Evolutionary conservation across 768 basidiomycete species (phyloP).

Genomic region (Suillus americanus): DNA sequence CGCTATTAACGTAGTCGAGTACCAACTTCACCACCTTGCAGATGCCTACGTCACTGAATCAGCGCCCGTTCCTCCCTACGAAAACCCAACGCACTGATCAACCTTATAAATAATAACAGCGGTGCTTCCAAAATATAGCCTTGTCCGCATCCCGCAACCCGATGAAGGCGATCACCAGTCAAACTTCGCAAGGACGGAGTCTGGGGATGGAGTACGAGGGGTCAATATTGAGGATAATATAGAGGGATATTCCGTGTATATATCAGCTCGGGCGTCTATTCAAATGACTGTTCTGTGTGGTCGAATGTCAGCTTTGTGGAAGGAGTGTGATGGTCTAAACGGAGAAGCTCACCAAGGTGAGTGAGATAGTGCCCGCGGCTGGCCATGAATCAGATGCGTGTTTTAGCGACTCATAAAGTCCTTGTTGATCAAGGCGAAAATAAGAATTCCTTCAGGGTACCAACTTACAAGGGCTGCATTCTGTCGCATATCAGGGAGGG

Average conservation of each 20-base stretch:
- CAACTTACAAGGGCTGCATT: not conserved
- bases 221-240: slow-evolving; percentile 72
- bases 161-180: slow-evolving; percentile 82
- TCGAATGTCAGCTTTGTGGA: slow-evolving; percentile 8
- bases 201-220: slow-evolving; percentile 23
- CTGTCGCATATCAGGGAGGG: not conserved
- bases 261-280: slow-evolving; percentile 96
- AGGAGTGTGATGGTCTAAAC: not conserved
- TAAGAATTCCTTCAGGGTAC: not conserved
- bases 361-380: slow-evolving; percentile 92
- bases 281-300: slow-evolving; percentile 77
- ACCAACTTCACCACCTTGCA: slow-evolving; percentile 96
- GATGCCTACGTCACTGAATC: slow-evolving; percentile 54
- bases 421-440: not conserved
- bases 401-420: not conserved
- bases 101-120: slow-evolving; percentile 89
- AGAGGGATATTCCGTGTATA: slow-evolving; percentile 96
- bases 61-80: slow-evolving; percentile 50
- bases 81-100: slow-evolving; percentile 50
- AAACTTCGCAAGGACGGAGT: slow-evolving; percentile 31
- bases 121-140: slow-evolving; percentile 69
- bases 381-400: slow-evolving; percentile 52
- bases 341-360: slow-evolving; percentile 62
- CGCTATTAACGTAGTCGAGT: slow-evolving; percentile 88
- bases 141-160: slow-evolving; percentile 91